Evolutionary conservation across 2,329 filamentous ascomycete species (phyloP).

Genomic region (Fusarium xylarioides): DNA sequence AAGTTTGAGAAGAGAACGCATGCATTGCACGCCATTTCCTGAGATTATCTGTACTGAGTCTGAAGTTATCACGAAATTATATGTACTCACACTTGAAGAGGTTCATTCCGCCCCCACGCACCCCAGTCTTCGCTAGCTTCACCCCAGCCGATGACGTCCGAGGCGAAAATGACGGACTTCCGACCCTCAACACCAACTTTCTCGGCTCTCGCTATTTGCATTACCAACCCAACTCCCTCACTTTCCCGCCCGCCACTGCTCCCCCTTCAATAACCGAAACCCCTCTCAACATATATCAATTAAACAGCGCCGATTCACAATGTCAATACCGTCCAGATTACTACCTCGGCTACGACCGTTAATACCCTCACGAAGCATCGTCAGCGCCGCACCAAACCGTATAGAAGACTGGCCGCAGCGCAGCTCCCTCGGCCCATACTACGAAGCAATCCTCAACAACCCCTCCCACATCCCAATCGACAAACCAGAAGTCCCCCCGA

Average conservation of each 20-base stretch:
- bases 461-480: constrained; percentile 52
- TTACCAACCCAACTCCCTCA: constrained; percentile 22
- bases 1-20: neutral
- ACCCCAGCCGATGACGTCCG: constrained; percentile 47
- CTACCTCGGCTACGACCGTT: constrained; percentile 45
- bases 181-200: constrained; percentile 39
- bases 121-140: neutral
- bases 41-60: neutral
- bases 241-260: neutral
- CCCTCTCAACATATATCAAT: neutral
- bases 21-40: no score
- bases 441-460: constrained; percentile 63
- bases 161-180: constrained; percentile 43
- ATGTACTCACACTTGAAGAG: neutral
- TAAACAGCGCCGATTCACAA: constrained; percentile 15
- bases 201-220: constrained; percentile 18
- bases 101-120: neutral
- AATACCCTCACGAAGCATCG: constrained; percentile 42
- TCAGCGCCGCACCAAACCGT: constrained; percentile 38
- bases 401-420: constrained; percentile 48
- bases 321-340: constrained; percentile 46
- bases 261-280: neutral
- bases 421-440: constrained; percentile 66
- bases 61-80: neutral
- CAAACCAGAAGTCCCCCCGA: constrained; percentile 57